Base-by-base conservation (phyloP, 768 basidiomycete genomes). In the Russula sp. region DNA sequence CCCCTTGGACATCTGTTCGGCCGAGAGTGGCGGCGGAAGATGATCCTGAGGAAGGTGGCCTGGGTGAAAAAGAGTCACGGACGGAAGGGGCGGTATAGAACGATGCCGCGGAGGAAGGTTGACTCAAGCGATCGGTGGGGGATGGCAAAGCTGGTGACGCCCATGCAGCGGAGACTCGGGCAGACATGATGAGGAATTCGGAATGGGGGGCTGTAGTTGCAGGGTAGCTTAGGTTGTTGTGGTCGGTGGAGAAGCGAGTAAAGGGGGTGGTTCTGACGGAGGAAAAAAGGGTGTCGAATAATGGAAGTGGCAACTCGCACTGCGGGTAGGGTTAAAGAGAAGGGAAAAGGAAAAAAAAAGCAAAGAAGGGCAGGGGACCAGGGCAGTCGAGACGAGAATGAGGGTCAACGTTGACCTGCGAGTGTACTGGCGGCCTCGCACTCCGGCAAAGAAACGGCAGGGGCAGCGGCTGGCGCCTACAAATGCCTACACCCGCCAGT, bases 31-130 rank as follows among this genome's bases (percentile, higher is more conserved):
- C 35, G 10, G 59, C 45, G 11, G 65, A 60, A 47, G 53, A 70
- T 67, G 66, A 55, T 59, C 48, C 55, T 57, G 62, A 39, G 39
- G 38, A 54, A 67, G 66, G 42, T 39, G 63, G 42, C 20, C 46
- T 63, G 48, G 51, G 38, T 11, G 61, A 8, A 7, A 53, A 36
- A 22, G 57, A 63, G 32, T 47, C 35, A 18, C 29, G 39, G 46
- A 46, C 18, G 46, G 56, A 46, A 58, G 35, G 64, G 38, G 63
- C 66, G 39, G 50, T 64, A 20, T 63, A 58, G 53, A 63, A 64
- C 5, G 65, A 64, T 47, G 58, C 52, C 1, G 53, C 32, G 29
- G 65, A 59, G 38, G 62, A 65, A 36, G 51, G 38, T 29, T 58
- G 57, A 55, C 61, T 65, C 14, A 48, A 49, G 14, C 56, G 55